These are phyloP conservation scores for Chalara sp. DNA, from an alignment of 2,329 filamentous ascomycete species.

Conservation along the genomic window DNA sequence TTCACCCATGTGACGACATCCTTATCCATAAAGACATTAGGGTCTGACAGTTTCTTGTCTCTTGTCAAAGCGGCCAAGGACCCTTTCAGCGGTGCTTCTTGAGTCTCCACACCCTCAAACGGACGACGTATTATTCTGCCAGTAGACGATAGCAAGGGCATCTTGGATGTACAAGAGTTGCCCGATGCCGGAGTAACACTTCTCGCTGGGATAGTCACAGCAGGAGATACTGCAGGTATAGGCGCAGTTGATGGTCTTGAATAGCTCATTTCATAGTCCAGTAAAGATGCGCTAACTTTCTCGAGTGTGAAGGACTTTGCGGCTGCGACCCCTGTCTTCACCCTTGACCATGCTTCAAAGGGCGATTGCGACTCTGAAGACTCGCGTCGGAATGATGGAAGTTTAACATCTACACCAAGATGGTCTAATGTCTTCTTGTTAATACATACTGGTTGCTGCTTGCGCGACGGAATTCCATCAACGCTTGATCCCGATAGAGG, in stretches of 20 bases:
- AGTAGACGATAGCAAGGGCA: conserved; percentile 32
- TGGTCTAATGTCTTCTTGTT: conserved; percentile 3
- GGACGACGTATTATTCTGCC: conserved; percentile 38
- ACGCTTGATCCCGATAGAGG: background rate
- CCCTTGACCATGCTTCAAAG: conserved; percentile 31
- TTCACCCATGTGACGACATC: conserved; percentile 50
- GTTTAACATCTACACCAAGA: conserved; percentile 17
- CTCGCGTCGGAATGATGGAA: conserved; percentile 17
- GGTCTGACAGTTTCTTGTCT: conserved; percentile 1
- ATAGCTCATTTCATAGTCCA: background rate
- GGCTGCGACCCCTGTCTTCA: conserved; percentile 27
- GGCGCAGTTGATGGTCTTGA: conserved; percentile 4
- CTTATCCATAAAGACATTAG: conserved; percentile 11
- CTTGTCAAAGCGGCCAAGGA: background rate
- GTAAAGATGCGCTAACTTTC: background rate
- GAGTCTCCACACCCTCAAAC: conserved; percentile 31
- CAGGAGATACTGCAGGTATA: background rate
- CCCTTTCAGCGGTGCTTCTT: background rate
- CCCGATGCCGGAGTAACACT: background rate
- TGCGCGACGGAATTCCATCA: background rate
- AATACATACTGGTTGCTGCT: background rate
- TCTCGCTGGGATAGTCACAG: background rate
- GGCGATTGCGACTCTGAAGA: conserved; percentile 19
- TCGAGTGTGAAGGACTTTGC: background rate
- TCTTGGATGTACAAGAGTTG: background rate